phyloP scores from a whole-genome alignment of 257 asterid genomes.

The Lithospermum erythrorhizon region DNA sequence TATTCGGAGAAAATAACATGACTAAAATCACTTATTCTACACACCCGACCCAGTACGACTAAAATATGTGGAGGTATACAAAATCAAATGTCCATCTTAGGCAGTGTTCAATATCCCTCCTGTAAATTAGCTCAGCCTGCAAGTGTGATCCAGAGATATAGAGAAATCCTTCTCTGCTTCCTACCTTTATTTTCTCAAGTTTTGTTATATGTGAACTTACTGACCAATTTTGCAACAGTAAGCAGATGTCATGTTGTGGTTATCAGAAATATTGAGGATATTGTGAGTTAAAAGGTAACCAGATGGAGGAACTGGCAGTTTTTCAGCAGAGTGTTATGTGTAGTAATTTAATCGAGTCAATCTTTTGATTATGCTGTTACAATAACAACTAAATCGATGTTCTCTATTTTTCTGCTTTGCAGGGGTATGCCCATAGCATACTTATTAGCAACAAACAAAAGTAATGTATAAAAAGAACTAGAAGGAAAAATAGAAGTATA shows the following conservation, averaged over 20 bases:
- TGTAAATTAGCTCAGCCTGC: neutral
- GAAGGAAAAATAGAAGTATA: neutral
- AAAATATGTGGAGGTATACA: too few relatives aligned
- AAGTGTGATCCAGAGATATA: neutral
- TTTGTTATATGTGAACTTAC: neutral
- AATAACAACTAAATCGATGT: too few relatives aligned
- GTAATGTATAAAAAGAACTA: too few relatives aligned
- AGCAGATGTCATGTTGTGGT: too few relatives aligned
- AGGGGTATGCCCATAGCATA: neutral
- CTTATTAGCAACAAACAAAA: neutral
- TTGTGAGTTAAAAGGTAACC: neutral
- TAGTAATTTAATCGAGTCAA: neutral
- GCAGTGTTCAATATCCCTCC: too few relatives aligned
- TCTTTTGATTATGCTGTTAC: neutral
- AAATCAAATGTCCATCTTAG: too few relatives aligned
- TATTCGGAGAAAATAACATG: neutral
- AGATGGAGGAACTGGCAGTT: neutral
- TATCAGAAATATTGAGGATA: neutral
- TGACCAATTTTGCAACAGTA: too few relatives aligned
- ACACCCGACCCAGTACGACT: too few relatives aligned
- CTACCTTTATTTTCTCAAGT: neutral
- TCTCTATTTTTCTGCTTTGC: neutral
- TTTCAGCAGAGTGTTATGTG: neutral
- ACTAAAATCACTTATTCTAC: neutral
- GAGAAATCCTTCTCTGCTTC: neutral